Base-by-base conservation (phyloP, 345 rosid species). In the Physaria fendleri region DNA sequence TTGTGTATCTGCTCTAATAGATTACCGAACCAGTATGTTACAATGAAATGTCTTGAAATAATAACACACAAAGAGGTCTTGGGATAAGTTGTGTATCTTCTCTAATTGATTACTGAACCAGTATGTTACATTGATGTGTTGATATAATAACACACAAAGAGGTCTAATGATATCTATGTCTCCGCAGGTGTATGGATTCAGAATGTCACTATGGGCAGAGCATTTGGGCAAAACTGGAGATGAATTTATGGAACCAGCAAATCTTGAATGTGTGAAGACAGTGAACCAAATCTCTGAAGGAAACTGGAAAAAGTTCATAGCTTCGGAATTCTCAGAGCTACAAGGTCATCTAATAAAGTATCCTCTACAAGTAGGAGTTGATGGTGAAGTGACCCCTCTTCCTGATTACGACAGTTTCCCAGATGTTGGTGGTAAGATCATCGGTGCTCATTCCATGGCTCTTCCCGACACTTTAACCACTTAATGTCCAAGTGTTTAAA, bases 131-230 rank as follows among this genome's bases (percentile, higher is more conserved):
- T 8, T 7, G 15, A 14, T 5, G 35, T 15, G 21, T n/a, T 38
- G 40, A 5, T 18, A 47, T 20, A 18, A 20, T 27, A 38, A 43
- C 11, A 30, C 10, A 14, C 0, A 12, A 17, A 38, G 28, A 44
- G 27, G 23, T 22, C 33, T 56, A 17, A 38, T 35, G 37, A 3
- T 7, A 13, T 65, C 2, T 21, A 18, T 54, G 39, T 40, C 9
- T 1, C 18, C 34, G 40, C 83, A 93, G 99, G 71, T 93, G 6
- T 83, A 83, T 41, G 97, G 99, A 34, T 89, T 83, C 77, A 83
- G 97, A 77, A 85, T 77, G 95, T 85, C 99, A 2, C 74, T 93
- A 40, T 93, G 99, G 97, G 81, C 79, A 8, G 99, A 93, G 81
- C 99, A 93, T 73, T 81, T 93, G 29, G 95, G 88, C 42, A 28